Conservation (phyloP, 2,329 filamentous ascomycete genomes). For the Ascocoryne sarcoides region DNA sequence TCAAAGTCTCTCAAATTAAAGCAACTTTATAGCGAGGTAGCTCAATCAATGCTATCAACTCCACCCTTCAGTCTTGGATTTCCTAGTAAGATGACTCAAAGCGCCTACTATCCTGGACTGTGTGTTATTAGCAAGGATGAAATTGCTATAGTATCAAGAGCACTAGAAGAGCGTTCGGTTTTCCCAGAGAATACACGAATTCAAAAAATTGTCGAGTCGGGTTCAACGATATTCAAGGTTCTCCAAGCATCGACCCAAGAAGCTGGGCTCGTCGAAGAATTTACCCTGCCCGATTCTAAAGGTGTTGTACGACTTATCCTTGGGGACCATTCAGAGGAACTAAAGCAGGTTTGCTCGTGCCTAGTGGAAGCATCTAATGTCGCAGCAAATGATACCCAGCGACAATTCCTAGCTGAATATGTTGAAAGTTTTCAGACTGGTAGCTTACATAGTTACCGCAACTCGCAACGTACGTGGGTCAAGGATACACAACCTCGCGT, state of each 20-base stretch:
- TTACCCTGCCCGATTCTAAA: not conserved
- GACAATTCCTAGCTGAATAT: not conserved
- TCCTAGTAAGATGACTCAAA: not conserved
- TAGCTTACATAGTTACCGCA: not conserved
- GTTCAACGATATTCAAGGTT: not conserved
- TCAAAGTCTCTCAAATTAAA: too few relatives aligned
- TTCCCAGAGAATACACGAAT: not conserved
- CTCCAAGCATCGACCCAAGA: not conserved
- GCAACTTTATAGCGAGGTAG: too few relatives aligned
- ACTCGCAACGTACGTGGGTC: not conserved
- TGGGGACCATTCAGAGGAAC: not conserved
- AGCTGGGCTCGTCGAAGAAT: not conserved
- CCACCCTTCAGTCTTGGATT: not conserved
- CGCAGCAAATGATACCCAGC: not conserved
- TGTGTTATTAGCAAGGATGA: not conserved
- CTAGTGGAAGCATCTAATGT: not conserved
- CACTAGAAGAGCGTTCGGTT: not conserved
- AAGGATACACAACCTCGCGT: slow-evolving; percentile 44
- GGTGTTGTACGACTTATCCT: not conserved
- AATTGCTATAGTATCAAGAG: not conserved
- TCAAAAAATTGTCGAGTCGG: not conserved
- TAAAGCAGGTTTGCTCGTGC: not conserved
- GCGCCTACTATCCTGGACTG: not conserved
- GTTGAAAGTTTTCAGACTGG: not conserved
- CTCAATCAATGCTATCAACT: not conserved